Conservation (phyloP, 192 early-diverging fungal genomes). For the Rhizophagus prolifer region DNA sequence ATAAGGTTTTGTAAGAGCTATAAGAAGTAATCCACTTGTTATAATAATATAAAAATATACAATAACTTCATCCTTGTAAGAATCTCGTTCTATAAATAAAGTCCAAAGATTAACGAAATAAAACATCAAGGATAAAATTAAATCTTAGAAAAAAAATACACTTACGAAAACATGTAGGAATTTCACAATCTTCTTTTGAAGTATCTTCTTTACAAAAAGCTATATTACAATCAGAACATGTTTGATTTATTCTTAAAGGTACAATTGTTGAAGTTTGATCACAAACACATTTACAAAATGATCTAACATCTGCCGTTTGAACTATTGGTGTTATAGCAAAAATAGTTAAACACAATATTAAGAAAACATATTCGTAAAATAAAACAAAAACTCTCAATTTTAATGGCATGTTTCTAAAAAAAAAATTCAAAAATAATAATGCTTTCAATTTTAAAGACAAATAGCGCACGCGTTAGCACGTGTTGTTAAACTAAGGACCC, state of each 20-base stretch:
- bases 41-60: conserved; percentile 22
- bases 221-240: conserved; percentile 11
- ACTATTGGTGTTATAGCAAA: not conserved
- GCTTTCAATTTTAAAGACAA: too few species aligned
- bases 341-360: not conserved
- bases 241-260: not conserved
- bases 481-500: too few species aligned
- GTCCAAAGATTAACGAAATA: not conserved
- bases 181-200: conserved; percentile 1
- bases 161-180: conserved; percentile 18
- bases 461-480: too few species aligned
- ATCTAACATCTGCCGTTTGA: not conserved
- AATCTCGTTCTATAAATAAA: conserved; percentile 19
- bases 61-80: conserved; percentile 16
- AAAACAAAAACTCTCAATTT: not conserved
- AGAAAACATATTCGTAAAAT: not conserved
- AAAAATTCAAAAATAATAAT: too few species aligned
- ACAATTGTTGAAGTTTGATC: conserved; percentile 5
- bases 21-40: conserved; percentile 14
- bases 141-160: not conserved
- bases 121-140: not conserved
- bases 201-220: conserved; percentile 8
- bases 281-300: conserved; percentile 22
- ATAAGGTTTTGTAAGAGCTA: conserved; percentile 1
- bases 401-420: not conserved